A percentile compares a stretch with the other conserved stretches of the same genome.
phyloP scores from a whole-genome alignment of 345 rosid genomes.

The Bretschneidera sinensis region DNA sequence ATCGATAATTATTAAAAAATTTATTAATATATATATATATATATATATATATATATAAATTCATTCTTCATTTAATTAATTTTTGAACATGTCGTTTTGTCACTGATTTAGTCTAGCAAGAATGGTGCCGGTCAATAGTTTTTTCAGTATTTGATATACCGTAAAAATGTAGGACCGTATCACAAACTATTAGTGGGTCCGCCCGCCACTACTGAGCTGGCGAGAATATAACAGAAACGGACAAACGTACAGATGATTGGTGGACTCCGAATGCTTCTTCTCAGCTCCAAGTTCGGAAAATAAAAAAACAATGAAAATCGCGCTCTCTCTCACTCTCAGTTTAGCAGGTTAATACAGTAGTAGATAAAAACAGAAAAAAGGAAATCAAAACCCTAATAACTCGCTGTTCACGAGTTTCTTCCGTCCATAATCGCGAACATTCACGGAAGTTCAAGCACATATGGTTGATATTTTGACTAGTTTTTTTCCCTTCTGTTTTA shows the following conservation, averaged over 20 bases:
- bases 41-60: no score
- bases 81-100: no score
- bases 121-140: no score
- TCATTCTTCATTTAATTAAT: no score
- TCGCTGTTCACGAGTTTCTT: background rate
- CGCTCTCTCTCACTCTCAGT: conserved; percentile 12
- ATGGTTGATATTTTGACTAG: background rate
- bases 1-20: no score
- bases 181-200: background rate
- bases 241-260: background rate
- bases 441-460: background rate
- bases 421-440: background rate
- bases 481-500: background rate
- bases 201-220: conserved; percentile 8
- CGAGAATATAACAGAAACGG: background rate
- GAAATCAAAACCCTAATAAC: conserved; percentile 6
- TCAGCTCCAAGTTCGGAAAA: background rate
- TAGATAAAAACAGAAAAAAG: background rate
- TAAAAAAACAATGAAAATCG: background rate
- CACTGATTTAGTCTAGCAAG: no score
- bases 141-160: no score
- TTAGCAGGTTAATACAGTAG: background rate
- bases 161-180: background rate
- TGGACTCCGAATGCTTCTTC: background rate
- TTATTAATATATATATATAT: no score